These are phyloP conservation scores for Colletotrichum tropicicola DNA, from an alignment of 2,329 filamentous ascomycete species.

Conservation along the genomic window DNA sequence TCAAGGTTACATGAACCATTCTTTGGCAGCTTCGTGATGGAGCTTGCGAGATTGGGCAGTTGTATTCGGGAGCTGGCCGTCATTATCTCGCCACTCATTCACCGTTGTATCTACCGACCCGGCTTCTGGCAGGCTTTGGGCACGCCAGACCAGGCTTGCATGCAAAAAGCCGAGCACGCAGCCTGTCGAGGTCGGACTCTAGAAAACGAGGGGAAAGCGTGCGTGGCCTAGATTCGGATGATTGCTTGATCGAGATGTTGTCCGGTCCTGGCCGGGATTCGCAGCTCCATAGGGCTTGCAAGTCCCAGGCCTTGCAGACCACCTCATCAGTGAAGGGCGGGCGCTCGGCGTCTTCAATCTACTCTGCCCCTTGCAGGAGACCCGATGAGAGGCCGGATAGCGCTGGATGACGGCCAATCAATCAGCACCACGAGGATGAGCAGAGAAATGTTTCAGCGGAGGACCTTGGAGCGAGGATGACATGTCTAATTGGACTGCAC, in stretches of 20 bases:
- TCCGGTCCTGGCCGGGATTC: constrained; percentile 6
- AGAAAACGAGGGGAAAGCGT: background rate
- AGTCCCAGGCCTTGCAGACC: background rate
- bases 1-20: background rate
- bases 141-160: constrained; percentile 1
- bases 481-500: constrained; percentile 25
- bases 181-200: background rate
- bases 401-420: constrained; percentile 13
- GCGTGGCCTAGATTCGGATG: background rate
- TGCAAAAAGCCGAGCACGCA: background rate
- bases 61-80: background rate
- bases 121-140: background rate
- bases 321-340: too few species aligned
- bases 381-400: constrained; percentile 12
- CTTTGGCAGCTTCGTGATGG: background rate
- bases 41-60: background rate
- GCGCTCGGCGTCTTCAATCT: background rate
- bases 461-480: constrained; percentile 2
- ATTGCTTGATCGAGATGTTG: constrained; percentile 7
- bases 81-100: background rate
- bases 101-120: constrained; percentile 7
- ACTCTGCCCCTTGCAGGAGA: constrained; percentile 20
- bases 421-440: constrained; percentile 21
- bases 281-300: background rate
- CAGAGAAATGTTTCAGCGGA: constrained; percentile 23